Evolutionary conservation across 176 grass and related monocot species (phyloP).

Genomic region (Phyllostachys edulis): DNA sequence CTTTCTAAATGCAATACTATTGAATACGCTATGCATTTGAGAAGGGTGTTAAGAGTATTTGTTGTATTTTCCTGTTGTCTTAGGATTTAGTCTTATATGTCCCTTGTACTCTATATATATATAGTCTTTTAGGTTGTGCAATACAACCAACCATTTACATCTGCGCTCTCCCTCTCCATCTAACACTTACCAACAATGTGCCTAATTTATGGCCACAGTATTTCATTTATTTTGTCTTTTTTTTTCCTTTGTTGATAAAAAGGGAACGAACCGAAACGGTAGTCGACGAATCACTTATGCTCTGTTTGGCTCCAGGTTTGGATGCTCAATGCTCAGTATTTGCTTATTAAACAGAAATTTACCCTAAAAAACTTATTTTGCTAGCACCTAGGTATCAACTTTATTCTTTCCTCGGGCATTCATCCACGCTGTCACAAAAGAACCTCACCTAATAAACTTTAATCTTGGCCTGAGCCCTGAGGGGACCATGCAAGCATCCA

Average conservation of each 20-base stretch:
- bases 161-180: too few relatives aligned
- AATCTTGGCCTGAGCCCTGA: background rate
- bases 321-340: background rate
- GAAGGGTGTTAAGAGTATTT: too few relatives aligned
- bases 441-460: background rate
- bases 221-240: background rate
- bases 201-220: background rate
- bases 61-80: too few relatives aligned
- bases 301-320: background rate
- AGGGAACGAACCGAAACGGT: background rate
- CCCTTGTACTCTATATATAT: too few relatives aligned
- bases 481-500: conserved; percentile 1
- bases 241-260: background rate
- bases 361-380: background rate
- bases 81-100: too few relatives aligned
- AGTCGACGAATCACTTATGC: background rate
- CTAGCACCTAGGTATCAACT: background rate
- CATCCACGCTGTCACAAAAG: conserved; percentile 31
- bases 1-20: too few relatives aligned
- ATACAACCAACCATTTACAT: too few relatives aligned
- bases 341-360: background rate
- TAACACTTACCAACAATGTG: background rate
- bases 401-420: background rate
- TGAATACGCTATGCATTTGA: too few relatives aligned
- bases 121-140: too few relatives aligned